Evolutionary conservation across 106 monocot genomes (phyloP).

Genomic region (Apostasia shenzhenica): DNA sequence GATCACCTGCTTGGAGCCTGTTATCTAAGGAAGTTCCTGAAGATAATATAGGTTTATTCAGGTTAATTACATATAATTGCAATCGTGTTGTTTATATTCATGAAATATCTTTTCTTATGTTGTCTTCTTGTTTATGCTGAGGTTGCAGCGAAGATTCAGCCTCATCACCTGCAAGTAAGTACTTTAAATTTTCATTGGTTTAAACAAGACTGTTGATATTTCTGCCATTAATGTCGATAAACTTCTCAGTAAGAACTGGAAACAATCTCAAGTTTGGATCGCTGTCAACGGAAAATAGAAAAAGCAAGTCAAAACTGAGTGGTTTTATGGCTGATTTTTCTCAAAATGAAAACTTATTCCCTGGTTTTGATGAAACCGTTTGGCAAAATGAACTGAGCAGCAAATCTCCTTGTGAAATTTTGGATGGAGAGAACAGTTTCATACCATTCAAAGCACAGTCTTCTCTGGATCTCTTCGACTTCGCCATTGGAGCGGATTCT

Average conservation of each 20-base stretch:
- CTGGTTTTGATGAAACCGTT: slow-evolving; percentile 5
- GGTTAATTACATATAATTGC: slow-evolving; percentile 22
- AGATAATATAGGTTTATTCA: slow-evolving; percentile 31
- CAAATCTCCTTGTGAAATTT: background rate
- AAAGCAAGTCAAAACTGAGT: slow-evolving; percentile 9
- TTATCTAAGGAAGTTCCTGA: slow-evolving; percentile 18
- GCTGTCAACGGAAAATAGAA: slow-evolving; percentile 3
- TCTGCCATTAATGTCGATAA: background rate
- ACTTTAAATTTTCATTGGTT: background rate
- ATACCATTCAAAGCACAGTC: slow-evolving; percentile 7
- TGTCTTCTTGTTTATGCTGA: background rate
- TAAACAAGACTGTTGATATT: background rate
- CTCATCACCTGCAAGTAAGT: slow-evolving; percentile 48
- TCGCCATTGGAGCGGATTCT: background rate
- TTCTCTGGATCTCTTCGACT: slow-evolving; percentile 6
- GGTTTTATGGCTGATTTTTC: slow-evolving; percentile 9
- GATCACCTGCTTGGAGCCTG: slow-evolving; percentile 28
- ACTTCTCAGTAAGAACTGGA: slow-evolving; percentile 15
- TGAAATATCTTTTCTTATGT: background rate
- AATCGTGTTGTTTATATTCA: background rate
- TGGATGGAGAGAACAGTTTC: slow-evolving; percentile 6
- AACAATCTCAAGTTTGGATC: slow-evolving; percentile 8
- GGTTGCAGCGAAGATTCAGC: slow-evolving; percentile 50
- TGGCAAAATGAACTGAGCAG: slow-evolving; percentile 3
- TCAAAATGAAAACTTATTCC: slow-evolving; percentile 4